Conservation (phyloP, 2,329 filamentous ascomycete genomes). For the Sclerotinia sclerotiorum region DNA sequence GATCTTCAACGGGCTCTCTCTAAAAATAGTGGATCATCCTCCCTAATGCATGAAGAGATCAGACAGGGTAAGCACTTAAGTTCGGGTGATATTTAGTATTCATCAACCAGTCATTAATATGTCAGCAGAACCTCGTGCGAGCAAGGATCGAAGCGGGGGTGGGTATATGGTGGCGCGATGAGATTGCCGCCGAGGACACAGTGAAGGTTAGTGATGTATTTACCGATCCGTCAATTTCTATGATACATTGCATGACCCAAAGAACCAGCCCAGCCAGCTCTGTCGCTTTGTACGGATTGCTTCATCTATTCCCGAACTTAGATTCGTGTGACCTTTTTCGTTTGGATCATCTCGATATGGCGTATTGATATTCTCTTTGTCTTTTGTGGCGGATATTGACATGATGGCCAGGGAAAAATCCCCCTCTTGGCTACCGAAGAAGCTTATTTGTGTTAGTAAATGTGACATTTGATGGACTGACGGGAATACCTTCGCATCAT, state of each 20-base stretch:
- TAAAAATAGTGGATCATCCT: background rate
- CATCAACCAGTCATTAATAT: background rate
- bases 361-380: conserved; percentile 8
- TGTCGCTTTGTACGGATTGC: conserved; percentile 2
- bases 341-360: conserved; percentile 32
- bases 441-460: conserved; percentile 51
- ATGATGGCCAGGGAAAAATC: conserved; percentile 59
- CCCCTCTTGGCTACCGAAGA: conserved; percentile 73
- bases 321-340: conserved; percentile 9
- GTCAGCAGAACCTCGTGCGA: conserved; percentile 1
- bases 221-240: conserved; percentile 18
- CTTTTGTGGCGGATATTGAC: conserved; percentile 52
- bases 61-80: conserved; percentile 2
- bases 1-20: background rate
- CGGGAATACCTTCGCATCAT: conserved; percentile 76
- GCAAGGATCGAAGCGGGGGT: conserved; percentile 15
- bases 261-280: conserved; percentile 25
- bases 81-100: background rate
- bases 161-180: background rate
- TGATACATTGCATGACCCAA: conserved; percentile 21
- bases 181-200: conserved; percentile 3
- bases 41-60: background rate
- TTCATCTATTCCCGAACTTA: background rate
- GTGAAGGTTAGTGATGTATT: conserved; percentile 8
- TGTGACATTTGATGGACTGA: conserved; percentile 5